Evolutionary conservation across 345 rosid genomes (phyloP), one percentile per base, ranked within the genome.

Genomic region (Chamaenerion angustifolium): DNA sequence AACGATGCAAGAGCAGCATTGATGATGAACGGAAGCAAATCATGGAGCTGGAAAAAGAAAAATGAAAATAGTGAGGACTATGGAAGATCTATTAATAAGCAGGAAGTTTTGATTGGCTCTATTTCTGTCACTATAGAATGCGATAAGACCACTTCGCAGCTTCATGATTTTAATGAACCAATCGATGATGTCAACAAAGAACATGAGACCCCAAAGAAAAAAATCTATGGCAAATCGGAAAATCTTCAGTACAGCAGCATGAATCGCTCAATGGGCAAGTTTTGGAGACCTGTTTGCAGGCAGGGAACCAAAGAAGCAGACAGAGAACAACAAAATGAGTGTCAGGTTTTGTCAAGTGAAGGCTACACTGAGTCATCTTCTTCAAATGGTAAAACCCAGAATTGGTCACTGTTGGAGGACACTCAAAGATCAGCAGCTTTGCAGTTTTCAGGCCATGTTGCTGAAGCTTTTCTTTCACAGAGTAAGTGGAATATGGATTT

Each of bases 91-190:
- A 59, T 65, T 52, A 79, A 76, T 59, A 80, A 60, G 19, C 55
- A 43, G 1, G 84, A 82, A 74, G 79, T 92, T 60, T 59, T 85
- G 63, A 81, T 92, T 57, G 99, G 99, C 46, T 80, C 99, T 45
- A 76, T 92, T 51, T 65, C 84, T 48, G 83, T 88, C 57, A 59
- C 77, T 0, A 76, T 92, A 43, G 77, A 54, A 59, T 71, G 75
- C 61, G 27, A 23, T 60, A 60, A 57, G 46, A 64, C 59, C 54
- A 43, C 16, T 62, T 52, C 0, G 70, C 77, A 54, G 62, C 58
- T 41, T 62, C 60, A 61, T 58, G 52, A 48, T 12, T 63, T 58
- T 17, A 78, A 55, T 52, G 51, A 52, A 59, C 77, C 45, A 42
- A 65, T 72, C 16, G 63, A 58, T 63, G 54, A 55, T 55, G 46